phyloP scores from a whole-genome alignment of 2,329 filamentous ascomycete genomes.

The Paecilomyces formosus region DNA sequence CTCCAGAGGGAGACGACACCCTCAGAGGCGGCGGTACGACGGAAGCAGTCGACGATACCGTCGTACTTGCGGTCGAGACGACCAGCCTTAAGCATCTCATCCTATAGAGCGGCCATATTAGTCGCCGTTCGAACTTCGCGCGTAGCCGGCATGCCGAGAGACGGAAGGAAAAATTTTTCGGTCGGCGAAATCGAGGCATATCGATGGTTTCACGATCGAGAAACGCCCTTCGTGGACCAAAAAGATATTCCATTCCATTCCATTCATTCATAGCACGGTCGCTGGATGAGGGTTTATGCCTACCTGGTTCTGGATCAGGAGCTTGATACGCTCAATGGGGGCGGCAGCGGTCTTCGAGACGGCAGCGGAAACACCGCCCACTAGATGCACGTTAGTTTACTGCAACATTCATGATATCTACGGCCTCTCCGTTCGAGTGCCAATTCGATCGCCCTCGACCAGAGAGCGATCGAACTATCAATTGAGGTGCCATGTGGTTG shows the following conservation, averaged over 20 bases:
- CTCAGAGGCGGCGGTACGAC: slow-evolving; percentile 80
- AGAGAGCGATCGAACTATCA: background rate
- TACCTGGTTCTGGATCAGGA: slow-evolving; percentile 99
- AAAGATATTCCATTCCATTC: background rate
- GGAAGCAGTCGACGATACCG: slow-evolving; percentile 94
- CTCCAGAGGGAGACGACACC: slow-evolving; percentile 95
- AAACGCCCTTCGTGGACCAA: background rate
- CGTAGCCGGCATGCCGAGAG: background rate
- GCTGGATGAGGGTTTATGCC: slow-evolving; percentile 24
- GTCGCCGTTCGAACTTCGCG: background rate
- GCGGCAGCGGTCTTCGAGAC: slow-evolving; percentile 99
- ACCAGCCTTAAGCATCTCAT: slow-evolving; percentile 99
- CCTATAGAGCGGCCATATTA: slow-evolving; percentile 48
- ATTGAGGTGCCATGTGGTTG: slow-evolving; percentile 4
- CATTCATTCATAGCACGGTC: background rate
- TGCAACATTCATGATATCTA: background rate
- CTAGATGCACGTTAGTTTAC: slow-evolving; percentile 50
- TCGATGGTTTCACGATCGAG: background rate
- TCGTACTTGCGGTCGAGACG: slow-evolving; percentile 97
- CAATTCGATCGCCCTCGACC: background rate
- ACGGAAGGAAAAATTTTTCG: slow-evolving; percentile 3
- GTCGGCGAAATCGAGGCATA: slow-evolving; percentile 1
- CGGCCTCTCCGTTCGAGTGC: background rate
- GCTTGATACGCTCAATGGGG: slow-evolving; percentile 99
- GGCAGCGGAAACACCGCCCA: slow-evolving; percentile 99